Evolutionary conservation across 257 asterid genomes (phyloP).

Genomic region (Schizonepeta tenuifolia): DNA sequence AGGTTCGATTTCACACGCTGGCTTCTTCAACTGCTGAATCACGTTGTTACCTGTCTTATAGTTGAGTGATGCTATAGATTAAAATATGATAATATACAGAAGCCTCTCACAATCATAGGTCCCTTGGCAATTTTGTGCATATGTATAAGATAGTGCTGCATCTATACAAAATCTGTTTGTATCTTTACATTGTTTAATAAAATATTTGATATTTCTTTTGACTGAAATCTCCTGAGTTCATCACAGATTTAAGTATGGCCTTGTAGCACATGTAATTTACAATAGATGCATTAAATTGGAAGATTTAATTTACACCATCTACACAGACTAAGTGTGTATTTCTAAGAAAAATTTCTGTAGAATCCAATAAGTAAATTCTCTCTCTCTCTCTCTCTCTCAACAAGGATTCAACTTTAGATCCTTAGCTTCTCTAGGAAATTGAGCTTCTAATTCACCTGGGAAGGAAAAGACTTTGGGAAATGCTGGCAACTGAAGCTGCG

Average conservation of each 20-base stretch:
- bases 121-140: constrained; percentile 5
- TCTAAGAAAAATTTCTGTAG: neutral
- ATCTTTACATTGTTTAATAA: constrained; percentile 14
- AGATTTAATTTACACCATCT: neutral
- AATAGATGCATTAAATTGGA: neutral
- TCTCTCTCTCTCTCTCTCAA: neutral
- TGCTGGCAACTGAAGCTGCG: constrained; percentile 53
- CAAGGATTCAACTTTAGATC: neutral
- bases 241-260: neutral
- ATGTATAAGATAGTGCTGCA: constrained; percentile 2
- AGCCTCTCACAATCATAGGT: constrained; percentile 6
- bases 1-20: constrained; percentile 28
- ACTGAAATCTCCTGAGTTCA: neutral
- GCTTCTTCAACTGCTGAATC: constrained; percentile 27
- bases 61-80: constrained; percentile 14
- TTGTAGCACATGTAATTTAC: neutral
- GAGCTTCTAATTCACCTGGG: constrained; percentile 52
- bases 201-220: neutral
- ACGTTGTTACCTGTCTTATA: neutral
- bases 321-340: neutral
- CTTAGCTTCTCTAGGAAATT: constrained; percentile 11
- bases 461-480: constrained; percentile 64
- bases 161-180: constrained; percentile 16
- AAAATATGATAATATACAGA: constrained; percentile 7
- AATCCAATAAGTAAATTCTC: too few species aligned